Percentiles rank a stretch among this genome's conserved stretches.
These are phyloP conservation scores for Salix dunnii DNA, from an alignment of 345 rosid genomes.

Conservation along the genomic window DNA sequence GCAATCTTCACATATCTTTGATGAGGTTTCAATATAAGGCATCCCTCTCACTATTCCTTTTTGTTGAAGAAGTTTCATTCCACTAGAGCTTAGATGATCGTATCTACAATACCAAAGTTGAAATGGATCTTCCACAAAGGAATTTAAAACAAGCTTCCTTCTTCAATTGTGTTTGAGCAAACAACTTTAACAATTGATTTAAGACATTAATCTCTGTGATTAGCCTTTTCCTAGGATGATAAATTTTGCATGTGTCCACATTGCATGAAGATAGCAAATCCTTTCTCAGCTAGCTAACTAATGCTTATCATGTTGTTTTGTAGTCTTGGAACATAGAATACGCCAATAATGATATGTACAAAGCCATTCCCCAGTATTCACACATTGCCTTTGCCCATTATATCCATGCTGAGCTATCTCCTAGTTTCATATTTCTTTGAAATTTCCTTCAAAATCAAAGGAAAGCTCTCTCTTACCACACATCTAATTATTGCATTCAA, in stretches of 20 bases:
- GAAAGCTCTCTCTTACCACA: not conserved
- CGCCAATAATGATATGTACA: not conserved
- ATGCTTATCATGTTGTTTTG: not conserved
- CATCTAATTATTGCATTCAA: not conserved
- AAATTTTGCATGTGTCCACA: not conserved
- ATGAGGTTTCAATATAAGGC: too few relatives aligned
- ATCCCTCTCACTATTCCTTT: too few relatives aligned
- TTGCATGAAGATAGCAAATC: not conserved
- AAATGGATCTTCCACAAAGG: too few relatives aligned
- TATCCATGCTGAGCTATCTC: not conserved
- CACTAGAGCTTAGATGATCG: too few relatives aligned
- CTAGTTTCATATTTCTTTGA: not conserved
- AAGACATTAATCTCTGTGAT: conserved; percentile 2
- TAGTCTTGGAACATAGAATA: not conserved
- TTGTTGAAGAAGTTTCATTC: too few relatives aligned
- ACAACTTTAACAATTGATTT: not conserved
- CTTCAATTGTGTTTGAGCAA: not conserved
- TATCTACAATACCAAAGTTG: too few relatives aligned
- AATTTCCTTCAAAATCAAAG: not conserved
- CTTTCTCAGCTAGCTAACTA: not conserved
- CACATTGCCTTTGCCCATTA: not conserved
- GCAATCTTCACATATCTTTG: too few relatives aligned
- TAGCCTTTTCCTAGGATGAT: not conserved
- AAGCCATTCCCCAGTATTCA: not conserved
- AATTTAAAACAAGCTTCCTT: not conserved